Conservation (phyloP, 768 basidiomycete species). For the Phaffia tasmanica region DNA sequence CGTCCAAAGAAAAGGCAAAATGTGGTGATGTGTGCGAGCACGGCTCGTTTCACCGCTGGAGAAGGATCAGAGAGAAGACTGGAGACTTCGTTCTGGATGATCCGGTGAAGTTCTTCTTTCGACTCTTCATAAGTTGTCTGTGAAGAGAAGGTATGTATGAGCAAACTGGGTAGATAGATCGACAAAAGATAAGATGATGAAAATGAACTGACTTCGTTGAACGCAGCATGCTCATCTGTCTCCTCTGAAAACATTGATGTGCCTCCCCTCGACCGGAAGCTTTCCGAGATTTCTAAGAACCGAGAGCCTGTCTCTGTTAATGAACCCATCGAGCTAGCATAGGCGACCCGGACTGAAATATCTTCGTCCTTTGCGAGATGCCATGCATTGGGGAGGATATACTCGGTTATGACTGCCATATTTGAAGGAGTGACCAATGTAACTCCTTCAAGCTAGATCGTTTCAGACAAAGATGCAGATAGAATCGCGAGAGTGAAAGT, state of each 20-base stretch:
- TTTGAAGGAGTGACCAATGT: constrained; percentile 38
- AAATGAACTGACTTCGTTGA: too few relatives aligned
- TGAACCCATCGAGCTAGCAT: constrained; percentile 72
- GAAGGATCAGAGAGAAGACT: constrained; percentile 38
- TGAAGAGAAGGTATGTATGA: background rate
- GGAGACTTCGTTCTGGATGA: constrained; percentile 17
- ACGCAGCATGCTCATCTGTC: background rate
- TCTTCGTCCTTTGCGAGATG: constrained; percentile 75
- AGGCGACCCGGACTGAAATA: constrained; percentile 63
- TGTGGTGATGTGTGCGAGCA: constrained; percentile 72
- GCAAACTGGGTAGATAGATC: background rate
- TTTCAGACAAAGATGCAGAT: background rate
- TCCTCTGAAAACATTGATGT: constrained; percentile 1
- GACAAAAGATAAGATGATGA: background rate
- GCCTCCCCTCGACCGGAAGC: constrained; percentile 11
- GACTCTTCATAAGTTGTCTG: constrained; percentile 21
- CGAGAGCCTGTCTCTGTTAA: constrained; percentile 75
- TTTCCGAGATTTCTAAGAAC: constrained; percentile 70
- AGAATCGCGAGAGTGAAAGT: background rate
- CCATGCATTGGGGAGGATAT: constrained; percentile 80
- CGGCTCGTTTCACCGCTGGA: constrained; percentile 79
- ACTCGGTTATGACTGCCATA: constrained; percentile 74
- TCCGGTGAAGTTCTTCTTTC: constrained; percentile 17
- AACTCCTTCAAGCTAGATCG: constrained; percentile 34
- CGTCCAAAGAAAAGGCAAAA: constrained; percentile 88